A percentile compares a stretch with the other conserved stretches of the same genome.
These are phyloP conservation scores for Penicillium fimorum DNA, from an alignment of 495 filamentous ascomycete species.

Conservation along the genomic window DNA sequence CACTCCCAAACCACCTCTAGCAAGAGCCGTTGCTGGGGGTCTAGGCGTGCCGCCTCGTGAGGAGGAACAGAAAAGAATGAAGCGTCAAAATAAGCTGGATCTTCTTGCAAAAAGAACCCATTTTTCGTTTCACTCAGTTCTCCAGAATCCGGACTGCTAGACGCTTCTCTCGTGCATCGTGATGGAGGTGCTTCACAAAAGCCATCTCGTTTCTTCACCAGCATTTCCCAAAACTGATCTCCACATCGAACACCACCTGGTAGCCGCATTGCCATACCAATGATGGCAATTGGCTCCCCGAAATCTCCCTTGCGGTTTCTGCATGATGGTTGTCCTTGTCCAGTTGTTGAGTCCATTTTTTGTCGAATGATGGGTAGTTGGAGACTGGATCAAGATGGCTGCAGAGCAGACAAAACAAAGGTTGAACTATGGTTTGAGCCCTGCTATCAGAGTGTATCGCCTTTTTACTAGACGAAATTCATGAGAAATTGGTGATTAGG, in stretches of 20 bases:
- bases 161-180: constrained; percentile 40
- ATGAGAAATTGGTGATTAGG: background rate
- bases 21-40: constrained; percentile 58
- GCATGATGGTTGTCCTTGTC: constrained; percentile 10
- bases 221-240: constrained; percentile 40
- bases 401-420: background rate
- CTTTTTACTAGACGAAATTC: background rate
- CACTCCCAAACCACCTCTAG: constrained; percentile 49
- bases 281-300: constrained; percentile 41
- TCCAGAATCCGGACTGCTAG: constrained; percentile 18
- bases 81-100: constrained; percentile 31
- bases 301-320: background rate
- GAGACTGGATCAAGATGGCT: constrained; percentile 6
- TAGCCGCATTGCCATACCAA: constrained; percentile 46
- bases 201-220: constrained; percentile 36
- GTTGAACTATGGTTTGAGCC: background rate
- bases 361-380: constrained; percentile 1
- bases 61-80: constrained; percentile 37
- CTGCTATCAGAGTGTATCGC: background rate
- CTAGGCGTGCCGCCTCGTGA: constrained; percentile 48
- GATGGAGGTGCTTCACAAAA: constrained; percentile 29
- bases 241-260: constrained; percentile 38
- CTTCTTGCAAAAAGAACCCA: constrained; percentile 48
- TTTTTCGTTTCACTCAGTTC: background rate
- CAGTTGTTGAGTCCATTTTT: constrained; percentile 8